Base-by-base conservation (phyloP, 768 basidiomycete species). In the Lactifluus piperatus region DNA sequence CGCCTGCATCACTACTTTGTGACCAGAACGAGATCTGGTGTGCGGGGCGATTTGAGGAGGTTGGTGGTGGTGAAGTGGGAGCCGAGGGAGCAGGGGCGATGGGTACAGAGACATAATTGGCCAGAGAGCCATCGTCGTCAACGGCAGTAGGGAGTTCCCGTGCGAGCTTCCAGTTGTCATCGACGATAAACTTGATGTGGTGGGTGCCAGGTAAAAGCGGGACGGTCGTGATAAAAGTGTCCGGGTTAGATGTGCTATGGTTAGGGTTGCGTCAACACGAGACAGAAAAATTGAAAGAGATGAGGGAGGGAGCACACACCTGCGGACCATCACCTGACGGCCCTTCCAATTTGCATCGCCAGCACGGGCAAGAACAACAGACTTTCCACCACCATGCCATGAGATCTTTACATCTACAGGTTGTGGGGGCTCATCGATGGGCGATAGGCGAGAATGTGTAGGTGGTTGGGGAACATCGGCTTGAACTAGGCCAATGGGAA, bases 151-250 rank as follows among this genome's bases (percentile, higher is more conserved):
- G 88, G n/a, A 85, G 78, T 63, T 89, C 83, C 63, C 86, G 80
- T 2, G 87, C 81, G 7, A 88, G 82, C 61, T 86, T 82, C 84
- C 87, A 92, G 47, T 84, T 81, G 48, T 88, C 90, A 70, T 98
- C 95, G 60, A 98, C 90, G 64, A 97, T 82, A 77, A 97, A 98
- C 58, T 94, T 91, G 69, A 97, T 79, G 64, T 94, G 90, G 68
- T 97, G 93, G 0, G 93, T 93, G 16, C 95, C 95, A 0, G 93
- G 92, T 10, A 83, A 81, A 0, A 98, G 81, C 5, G 76, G 67
- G 27, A 85, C 73, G 65, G 69, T 69, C 5, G 73, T 67, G 37
- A 68, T 71, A 68, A 73, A 78, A 5, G 70, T 69, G 60, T 74
- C 73, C 4, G 68, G 69, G 50, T 56, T 18, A n/a, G 59, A 60